A percentile compares a stretch with the other conserved stretches of the same genome.
These are phyloP conservation scores for Gloeopeniophorella convolvens DNA, from an alignment of 768 basidiomycete genomes.

Conservation along the genomic window DNA sequence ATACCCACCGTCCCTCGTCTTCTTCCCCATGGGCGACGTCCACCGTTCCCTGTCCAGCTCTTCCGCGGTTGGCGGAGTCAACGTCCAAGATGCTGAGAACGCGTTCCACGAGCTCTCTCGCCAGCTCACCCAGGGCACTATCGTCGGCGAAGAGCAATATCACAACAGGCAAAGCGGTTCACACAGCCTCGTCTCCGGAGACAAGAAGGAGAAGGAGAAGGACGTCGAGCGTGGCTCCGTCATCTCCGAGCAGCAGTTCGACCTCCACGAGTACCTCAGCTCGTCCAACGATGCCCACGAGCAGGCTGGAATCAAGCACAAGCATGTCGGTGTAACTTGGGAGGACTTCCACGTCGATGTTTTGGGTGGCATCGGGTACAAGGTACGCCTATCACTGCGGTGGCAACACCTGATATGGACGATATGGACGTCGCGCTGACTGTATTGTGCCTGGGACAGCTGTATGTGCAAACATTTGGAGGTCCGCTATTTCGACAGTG, in stretches of 20 bases:
- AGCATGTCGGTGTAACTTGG: conserved; percentile 77
- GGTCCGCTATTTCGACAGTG: conserved; percentile 32
- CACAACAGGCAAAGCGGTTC: neutral
- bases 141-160: neutral
- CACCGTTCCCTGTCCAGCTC: conserved; percentile 5
- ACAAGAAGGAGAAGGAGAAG: conserved; percentile 4
- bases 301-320: conserved; percentile 62
- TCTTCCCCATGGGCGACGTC: neutral
- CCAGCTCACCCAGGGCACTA: conserved; percentile 14
- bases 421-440: neutral
- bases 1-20: neutral
- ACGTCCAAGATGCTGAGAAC: conserved; percentile 10
- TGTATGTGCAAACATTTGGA: conserved; percentile 56
- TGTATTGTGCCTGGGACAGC: conserved; percentile 29
- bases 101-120: conserved; percentile 15
- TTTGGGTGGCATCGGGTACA: conserved; percentile 50
- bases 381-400: conserved; percentile 37
- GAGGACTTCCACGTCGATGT: conserved; percentile 62
- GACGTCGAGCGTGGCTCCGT: conserved; percentile 41
- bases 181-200: neutral
- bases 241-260: conserved; percentile 40
- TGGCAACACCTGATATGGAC: neutral
- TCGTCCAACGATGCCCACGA: conserved; percentile 65
- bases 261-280: conserved; percentile 64
- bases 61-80: conserved; percentile 1